Evolutionary conservation across 495 filamentous ascomycete genomes (phyloP).

Genomic region (Penicilliopsis zonata): DNA sequence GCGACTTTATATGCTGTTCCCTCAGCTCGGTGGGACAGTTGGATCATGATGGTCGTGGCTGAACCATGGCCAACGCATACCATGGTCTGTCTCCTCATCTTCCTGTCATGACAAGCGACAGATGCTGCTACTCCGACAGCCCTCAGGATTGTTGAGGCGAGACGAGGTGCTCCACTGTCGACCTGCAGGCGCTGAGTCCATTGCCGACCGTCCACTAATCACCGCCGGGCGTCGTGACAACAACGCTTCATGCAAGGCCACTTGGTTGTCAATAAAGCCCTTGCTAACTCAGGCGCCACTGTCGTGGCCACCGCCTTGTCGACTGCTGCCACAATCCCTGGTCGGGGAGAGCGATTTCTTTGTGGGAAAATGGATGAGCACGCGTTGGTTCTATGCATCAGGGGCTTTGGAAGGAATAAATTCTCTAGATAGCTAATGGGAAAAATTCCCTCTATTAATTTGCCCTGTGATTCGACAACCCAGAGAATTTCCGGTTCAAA

Average conservation of each 20-base stretch:
- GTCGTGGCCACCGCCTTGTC: not conserved
- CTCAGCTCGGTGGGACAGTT: not conserved
- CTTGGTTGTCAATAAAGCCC: not conserved
- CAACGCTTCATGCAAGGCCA: conserved; percentile 1
- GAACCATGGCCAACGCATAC: conserved; percentile 5
- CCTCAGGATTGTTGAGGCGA: too few relatives aligned
- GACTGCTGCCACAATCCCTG: not conserved
- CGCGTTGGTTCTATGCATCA: too few relatives aligned
- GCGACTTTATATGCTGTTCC: conserved; percentile 1
- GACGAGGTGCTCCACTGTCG: too few relatives aligned
- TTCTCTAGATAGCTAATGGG: too few relatives aligned
- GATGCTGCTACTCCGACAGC: too few relatives aligned
- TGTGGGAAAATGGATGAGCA: too few relatives aligned
- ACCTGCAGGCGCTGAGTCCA: not conserved
- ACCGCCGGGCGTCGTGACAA: not conserved
- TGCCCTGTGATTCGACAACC: too few relatives aligned
- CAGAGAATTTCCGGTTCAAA: too few relatives aligned
- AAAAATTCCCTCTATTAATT: too few relatives aligned
- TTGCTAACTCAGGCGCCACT: not conserved
- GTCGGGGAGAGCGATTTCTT: not conserved
- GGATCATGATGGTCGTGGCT: not conserved
- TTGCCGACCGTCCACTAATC: conserved; percentile 1
- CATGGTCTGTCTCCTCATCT: not conserved
- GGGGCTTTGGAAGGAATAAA: too few relatives aligned
- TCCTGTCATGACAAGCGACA: not conserved